Conservation (phyloP, 768 basidiomycete species). For the Lenzites betulinus region DNA sequence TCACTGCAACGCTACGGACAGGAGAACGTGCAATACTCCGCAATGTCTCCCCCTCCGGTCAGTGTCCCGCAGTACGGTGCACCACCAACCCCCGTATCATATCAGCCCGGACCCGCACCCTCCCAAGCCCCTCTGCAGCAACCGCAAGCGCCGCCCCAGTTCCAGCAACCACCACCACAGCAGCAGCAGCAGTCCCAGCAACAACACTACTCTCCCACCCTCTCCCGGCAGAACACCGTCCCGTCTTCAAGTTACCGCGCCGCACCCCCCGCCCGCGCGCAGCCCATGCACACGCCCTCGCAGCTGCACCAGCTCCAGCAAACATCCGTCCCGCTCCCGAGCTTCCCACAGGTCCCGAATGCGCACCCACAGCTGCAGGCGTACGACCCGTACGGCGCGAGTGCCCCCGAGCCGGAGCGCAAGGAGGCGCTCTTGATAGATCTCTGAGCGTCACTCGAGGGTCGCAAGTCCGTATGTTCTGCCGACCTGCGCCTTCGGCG, state of each 20-base stretch:
- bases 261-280: conserved; percentile 20
- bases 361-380: conserved; percentile 47
- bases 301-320: conserved; percentile 33
- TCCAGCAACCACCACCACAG: too few species aligned
- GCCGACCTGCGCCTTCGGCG: too few species aligned
- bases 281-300: conserved; percentile 27
- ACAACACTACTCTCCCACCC: conserved; percentile 25
- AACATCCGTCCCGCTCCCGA: conserved; percentile 44
- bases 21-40: conserved; percentile 6
- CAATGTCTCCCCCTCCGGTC: conserved; percentile 17
- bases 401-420: conserved; percentile 59
- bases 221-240: conserved; percentile 30
- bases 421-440: conserved; percentile 60
- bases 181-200: too few species aligned
- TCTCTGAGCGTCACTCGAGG: conserved; percentile 26
- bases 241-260: conserved; percentile 29
- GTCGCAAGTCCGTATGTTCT: neutral
- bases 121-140: conserved; percentile 26
- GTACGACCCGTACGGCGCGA: conserved; percentile 50
- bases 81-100: conserved; percentile 15
- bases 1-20: conserved; percentile 3
- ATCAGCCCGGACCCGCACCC: conserved; percentile 17
- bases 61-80: conserved; percentile 20
- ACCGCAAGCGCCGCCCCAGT: conserved; percentile 26
- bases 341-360: conserved; percentile 69